A percentile compares a stretch with the other conserved stretches of the same genome.
Conservation (phyloP, 139 green algal genomes). For the Eudorina sp. region DNA sequence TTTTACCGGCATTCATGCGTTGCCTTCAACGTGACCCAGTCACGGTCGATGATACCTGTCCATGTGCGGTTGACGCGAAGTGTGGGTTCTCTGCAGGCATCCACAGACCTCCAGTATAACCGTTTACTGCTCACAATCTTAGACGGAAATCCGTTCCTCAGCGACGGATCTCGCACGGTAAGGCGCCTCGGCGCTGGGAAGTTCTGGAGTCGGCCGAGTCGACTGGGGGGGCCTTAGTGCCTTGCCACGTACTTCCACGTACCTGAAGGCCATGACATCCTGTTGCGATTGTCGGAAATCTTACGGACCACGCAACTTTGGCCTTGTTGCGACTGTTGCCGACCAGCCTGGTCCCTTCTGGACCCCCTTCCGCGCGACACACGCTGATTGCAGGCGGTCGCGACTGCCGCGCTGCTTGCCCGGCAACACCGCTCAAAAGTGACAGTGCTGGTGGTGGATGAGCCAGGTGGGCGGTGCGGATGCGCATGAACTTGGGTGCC, state of each 20-base stretch:
- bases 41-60: no score
- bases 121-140: slow-evolving; percentile 72
- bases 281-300: background rate
- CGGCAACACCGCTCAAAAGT: slow-evolving; percentile 55
- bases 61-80: no score
- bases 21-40: no score
- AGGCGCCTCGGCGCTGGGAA: background rate
- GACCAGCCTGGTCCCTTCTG: background rate
- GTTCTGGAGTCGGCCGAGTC: background rate
- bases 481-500: no score
- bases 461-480: slow-evolving; percentile 45
- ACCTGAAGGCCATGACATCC: background rate
- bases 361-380: no score
- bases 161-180: slow-evolving; percentile 66
- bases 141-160: slow-evolving; percentile 74
- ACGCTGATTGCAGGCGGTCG: slow-evolving; percentile 58
- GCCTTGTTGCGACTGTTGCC: no score
- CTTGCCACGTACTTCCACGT: background rate
- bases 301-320: background rate
- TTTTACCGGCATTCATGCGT: no score
- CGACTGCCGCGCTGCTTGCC: slow-evolving; percentile 55
- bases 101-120: slow-evolving; percentile 57
- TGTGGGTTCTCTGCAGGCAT: background rate
- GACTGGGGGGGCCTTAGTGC: background rate
- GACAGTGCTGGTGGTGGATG: slow-evolving; percentile 78